Base-by-base conservation (phyloP, 768 basidiomycete species). In the Dictyophora rubrovolvata region DNA sequence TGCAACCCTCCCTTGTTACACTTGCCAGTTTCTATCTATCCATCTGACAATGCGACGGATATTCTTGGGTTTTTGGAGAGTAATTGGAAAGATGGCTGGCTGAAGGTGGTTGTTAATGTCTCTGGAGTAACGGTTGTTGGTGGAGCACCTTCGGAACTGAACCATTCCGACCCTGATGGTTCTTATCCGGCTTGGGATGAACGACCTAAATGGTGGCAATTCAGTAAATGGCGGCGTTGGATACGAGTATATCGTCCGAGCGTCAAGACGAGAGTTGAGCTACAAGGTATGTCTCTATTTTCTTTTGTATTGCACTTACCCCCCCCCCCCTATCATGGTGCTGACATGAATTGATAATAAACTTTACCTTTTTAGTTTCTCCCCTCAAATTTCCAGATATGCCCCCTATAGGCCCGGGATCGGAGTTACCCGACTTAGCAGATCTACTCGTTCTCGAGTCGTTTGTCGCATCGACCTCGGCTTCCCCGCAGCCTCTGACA, bases 391-490 rank as follows among this genome's bases (percentile, higher is more conserved):
- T 59, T 33, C 57, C 57, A 0, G 47, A 28, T 21, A 18, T 35
- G 18, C 57, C 57, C 37, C 57, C 57, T 17, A 51, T 16, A 35
- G 36, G n/a, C 17, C 57, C 57, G 2, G 57, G 57, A n/a, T 59
- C 57, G 14, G 49, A 59, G 16, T 23, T 84, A 2, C 87, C 86
- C 11, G 69, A 77, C 6, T 65, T 86, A 47, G 75, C 81, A 4
- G 72, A 84, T 59, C 74, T 90, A 5, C 68, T 90, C 53, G 81
- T 78, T 0, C 72, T 91, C 7, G 70, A 79, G 55, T 77, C 79
- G 4, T 86, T 89, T 68, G 68, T 71, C n/a, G 67, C 67, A n/a
- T 59, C 57, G 16, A 28, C 49, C 1, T 36, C 49, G 18, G 28
- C 57, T 34, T 8, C 6, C 48, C 49, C 49, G 28, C 28, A 18